These are phyloP conservation scores for Apophysomyces variabilis DNA, from an alignment of 371 early-diverging fungal genomes.

Conservation along the genomic window DNA sequence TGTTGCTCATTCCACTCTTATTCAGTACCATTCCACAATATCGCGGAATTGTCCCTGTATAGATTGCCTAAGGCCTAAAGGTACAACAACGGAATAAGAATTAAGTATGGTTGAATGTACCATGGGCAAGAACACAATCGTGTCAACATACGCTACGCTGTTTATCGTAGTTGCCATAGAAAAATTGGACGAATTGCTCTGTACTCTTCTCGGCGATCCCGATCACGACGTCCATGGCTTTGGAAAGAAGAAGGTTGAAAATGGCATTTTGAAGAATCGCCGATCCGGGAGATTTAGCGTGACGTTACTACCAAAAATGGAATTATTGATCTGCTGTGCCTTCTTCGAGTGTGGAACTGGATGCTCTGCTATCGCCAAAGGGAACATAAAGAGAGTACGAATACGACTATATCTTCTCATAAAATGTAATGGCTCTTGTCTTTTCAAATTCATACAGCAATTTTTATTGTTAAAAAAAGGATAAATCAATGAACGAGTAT, in stretches of 20 bases:
- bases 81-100: no score
- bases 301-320: no score
- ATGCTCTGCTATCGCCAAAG: no score
- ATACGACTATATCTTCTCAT: no score
- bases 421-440: no score
- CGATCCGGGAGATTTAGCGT: neutral
- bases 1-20: neutral
- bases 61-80: conserved; percentile 57
- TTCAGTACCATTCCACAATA: conserved; percentile 76
- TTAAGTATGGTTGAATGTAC: neutral
- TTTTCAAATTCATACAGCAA: no score
- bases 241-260: neutral
- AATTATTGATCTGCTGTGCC: no score
- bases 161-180: conserved; percentile 66
- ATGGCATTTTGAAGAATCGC: neutral
- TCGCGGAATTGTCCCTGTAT: conserved; percentile 70
- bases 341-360: no score
- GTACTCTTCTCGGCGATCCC: conserved; percentile 46
- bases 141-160: conserved; percentile 59
- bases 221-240: conserved; percentile 38
- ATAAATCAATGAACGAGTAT: no score
- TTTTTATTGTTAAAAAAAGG: no score
- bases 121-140: neutral
- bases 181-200: conserved; percentile 68
- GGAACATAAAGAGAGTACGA: no score